Conservation (phyloP, 306 rosid genomes). For the Lathyrus aphaca region DNA sequence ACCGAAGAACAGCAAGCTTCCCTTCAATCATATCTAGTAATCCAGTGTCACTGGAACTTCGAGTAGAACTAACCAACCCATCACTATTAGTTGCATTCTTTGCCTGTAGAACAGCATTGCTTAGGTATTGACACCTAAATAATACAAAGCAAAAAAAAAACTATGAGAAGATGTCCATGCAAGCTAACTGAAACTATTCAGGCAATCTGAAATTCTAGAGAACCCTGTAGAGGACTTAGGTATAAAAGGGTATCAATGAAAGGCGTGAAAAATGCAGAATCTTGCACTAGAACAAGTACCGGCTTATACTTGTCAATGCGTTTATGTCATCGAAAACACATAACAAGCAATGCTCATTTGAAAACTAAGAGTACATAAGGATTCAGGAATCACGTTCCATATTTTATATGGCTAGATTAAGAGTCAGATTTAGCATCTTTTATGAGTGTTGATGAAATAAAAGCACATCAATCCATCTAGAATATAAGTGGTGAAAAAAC, state of each 20-base stretch:
- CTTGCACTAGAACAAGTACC: conserved; percentile 16
- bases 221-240: conserved; percentile 10
- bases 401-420: conserved; percentile 17
- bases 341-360: conserved; percentile 1
- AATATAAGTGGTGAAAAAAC: conserved; percentile 21
- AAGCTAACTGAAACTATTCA: conserved; percentile 26
- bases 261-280: conserved; percentile 10
- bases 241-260: conserved; percentile 6
- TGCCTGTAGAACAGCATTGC: conserved; percentile 94
- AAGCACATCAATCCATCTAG: conserved; percentile 16
- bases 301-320: background rate
- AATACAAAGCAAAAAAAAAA: conserved; percentile 35
- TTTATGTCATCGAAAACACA: conserved; percentile 18
- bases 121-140: conserved; percentile 85
- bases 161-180: conserved; percentile 37
- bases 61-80: conserved; percentile 67
- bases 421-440: conserved; percentile 20
- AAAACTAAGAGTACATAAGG: conserved; percentile 10
- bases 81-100: conserved; percentile 73
- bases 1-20: conserved; percentile 96
- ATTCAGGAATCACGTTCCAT: conserved; percentile 30
- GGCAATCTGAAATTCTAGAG: conserved; percentile 16
- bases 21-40: conserved; percentile 94
- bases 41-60: conserved; percentile 71
- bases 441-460: conserved; percentile 12